Conservation (phyloP, 257 asterid species). For the Petrea volubilis region DNA sequence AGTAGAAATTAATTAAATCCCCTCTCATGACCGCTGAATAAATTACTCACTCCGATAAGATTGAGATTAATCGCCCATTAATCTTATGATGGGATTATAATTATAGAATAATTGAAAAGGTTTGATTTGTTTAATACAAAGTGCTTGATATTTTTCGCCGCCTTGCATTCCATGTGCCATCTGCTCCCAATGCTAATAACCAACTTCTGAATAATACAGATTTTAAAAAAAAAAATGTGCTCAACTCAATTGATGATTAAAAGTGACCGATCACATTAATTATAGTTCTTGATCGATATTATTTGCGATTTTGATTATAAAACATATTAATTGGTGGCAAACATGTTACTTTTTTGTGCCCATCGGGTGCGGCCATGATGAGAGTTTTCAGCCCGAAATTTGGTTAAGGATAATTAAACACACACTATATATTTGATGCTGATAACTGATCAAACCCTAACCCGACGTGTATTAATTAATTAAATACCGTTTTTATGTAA, state of each 20-base stretch:
- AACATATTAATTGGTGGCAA: background rate
- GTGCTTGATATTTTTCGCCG: conserved; percentile 24
- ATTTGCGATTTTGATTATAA: background rate
- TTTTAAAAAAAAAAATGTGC: background rate
- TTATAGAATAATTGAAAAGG: background rate
- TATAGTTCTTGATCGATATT: background rate
- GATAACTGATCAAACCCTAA: conserved; percentile 4
- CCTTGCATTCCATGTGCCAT: conserved; percentile 42
- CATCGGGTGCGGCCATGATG: background rate
- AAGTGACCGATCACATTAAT: conserved; percentile 19
- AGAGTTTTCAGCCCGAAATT: background rate
- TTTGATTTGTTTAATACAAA: conserved; percentile 7
- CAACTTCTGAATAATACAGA: conserved; percentile 16
- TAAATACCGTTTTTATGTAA: background rate
- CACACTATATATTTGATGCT: background rate
- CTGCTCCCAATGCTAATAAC: conserved; percentile 25
- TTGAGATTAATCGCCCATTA: background rate
- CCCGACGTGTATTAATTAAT: background rate
- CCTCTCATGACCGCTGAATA: too few species aligned
- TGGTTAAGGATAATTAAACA: background rate
- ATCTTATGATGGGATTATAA: background rate
- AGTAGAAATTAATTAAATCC: background rate
- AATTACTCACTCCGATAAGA: background rate
- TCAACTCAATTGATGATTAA: conserved; percentile 11
- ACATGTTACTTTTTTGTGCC: background rate